phyloP scores from a whole-genome alignment of 495 filamentous ascomycete species.

The Penicillium tannophilum region DNA sequence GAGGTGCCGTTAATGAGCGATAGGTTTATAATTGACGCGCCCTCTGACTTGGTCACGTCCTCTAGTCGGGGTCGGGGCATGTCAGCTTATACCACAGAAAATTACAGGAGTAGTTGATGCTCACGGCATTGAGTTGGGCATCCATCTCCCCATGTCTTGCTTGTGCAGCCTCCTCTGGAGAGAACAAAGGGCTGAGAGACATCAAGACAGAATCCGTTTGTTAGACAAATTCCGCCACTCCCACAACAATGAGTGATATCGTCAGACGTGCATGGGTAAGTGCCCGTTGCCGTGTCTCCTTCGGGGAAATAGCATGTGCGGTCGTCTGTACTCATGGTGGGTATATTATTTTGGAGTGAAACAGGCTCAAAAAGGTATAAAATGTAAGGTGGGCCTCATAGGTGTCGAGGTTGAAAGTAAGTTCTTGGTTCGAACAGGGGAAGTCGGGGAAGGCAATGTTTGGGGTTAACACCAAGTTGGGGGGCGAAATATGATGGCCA shows the following conservation, averaged over 20 bases:
- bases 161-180: conserved; percentile 21
- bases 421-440: background rate
- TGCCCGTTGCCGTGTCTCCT: conserved; percentile 3
- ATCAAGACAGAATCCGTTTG: conserved; percentile 26
- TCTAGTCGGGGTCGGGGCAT: background rate
- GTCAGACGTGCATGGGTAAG: conserved; percentile 18
- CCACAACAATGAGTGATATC: conserved; percentile 21
- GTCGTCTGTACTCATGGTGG: conserved; percentile 12
- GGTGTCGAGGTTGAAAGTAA: background rate
- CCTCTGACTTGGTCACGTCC: conserved; percentile 7
- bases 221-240: conserved; percentile 14
- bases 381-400: background rate
- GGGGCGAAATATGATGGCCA: too few species aligned
- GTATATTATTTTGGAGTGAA: background rate
- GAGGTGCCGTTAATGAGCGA: conserved; percentile 18
- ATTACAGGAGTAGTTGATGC: background rate
- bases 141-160: conserved; percentile 18
- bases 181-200: conserved; percentile 18
- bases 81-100: background rate
- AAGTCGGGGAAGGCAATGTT: background rate
- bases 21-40: conserved; percentile 33
- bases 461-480: background rate
- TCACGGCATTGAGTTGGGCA: conserved; percentile 23
- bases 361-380: background rate
- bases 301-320: conserved; percentile 24